Base-by-base conservation (phyloP, 2,329 filamentous ascomycete species). In the Capronia coronata region DNA sequence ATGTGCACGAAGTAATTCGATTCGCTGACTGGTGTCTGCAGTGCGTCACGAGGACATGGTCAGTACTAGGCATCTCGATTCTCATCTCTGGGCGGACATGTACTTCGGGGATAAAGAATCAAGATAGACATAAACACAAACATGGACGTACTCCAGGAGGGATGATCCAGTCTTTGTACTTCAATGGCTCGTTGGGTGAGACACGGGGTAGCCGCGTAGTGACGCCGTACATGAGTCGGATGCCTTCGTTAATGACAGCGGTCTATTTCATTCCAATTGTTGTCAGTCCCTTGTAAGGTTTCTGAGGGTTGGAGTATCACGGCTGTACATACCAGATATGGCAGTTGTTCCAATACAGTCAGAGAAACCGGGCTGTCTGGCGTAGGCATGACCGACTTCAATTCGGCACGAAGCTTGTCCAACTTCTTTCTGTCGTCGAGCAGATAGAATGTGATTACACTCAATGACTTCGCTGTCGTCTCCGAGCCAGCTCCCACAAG, bases 321-420 rank as follows among this genome's bases (percentile, higher is more conserved):
- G n/a, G n/a, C n/a, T n/a, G n/a, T n/a, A n/a, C n/a, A 5, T 27
- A 25, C 38, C 40, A 49, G 39, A 23, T 71, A 74, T 0, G 71
- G 67, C 6, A 73, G 59, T 32, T 67, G 59, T 55, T 75, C 64
- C 4, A 72, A 58, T 18, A 64, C 51, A 3, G 55, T 57, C 61
- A 64, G 64, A 2, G 47, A 29, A 2, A 48, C 32, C 4, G 39
- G 27, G 14, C n/a, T 45, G 3, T 41, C 40, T 11, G 44, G 43
- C 9, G 39, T 59, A 49, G 43, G 48, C 14, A 54, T 44, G 6
- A 41, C 48, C 8, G 29, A 23, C 19, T 34, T 37, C 34, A 58
- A 32, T 29, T 58, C 56, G 23, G 18, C 43, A 44, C 49, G 47
- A 8, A 58, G 48, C 21, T 35, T 43, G 10, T 52, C 32, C 30